phyloP scores from a whole-genome alignment of 177 flowering plant genomes.

The Telopea speciosissima region DNA sequence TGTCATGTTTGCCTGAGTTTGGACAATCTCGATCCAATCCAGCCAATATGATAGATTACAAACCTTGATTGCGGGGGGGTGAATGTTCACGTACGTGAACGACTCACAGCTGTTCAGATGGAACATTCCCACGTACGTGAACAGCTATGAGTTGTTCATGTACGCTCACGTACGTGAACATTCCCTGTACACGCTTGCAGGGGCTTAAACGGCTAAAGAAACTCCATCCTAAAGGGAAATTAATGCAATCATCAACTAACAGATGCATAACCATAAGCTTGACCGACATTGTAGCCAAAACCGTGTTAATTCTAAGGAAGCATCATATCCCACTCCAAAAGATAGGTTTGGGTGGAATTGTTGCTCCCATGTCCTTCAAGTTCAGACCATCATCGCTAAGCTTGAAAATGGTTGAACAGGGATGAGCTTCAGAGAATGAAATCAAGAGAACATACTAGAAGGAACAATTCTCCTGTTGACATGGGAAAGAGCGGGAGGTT shows the following conservation, averaged over 20 bases:
- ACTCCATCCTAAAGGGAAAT: conserved; percentile 34
- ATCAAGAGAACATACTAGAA: conserved; percentile 31
- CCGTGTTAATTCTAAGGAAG: conserved; percentile 24
- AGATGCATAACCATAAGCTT: conserved; percentile 17
- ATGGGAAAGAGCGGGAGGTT: conserved; percentile 19
- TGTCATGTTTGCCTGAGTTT: too few relatives aligned
- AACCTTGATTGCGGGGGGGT: too few relatives aligned
- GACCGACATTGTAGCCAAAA: conserved; percentile 10
- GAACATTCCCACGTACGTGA: too few relatives aligned
- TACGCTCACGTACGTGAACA: too few relatives aligned
- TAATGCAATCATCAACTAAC: conserved; percentile 24
- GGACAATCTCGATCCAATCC: too few relatives aligned
- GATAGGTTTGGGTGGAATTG: conserved; percentile 31
- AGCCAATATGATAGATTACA: too few relatives aligned
- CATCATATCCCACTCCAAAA: conserved; percentile 17
- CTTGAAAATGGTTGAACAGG: conserved; percentile 17
- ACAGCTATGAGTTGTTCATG: too few relatives aligned
- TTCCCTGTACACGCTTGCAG: too few relatives aligned
- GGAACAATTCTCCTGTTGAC: conserved; percentile 23
- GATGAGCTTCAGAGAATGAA: conserved; percentile 23
- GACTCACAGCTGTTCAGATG: too few relatives aligned
- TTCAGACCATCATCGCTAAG: conserved; percentile 15
- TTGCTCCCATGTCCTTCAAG: conserved; percentile 40
- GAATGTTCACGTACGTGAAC: too few relatives aligned
- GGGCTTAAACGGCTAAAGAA: conserved; percentile 67